These are phyloP conservation scores for Fusarium azukiicola DNA, from an alignment of 2,329 filamentous ascomycete genomes.

Conservation along the genomic window DNA sequence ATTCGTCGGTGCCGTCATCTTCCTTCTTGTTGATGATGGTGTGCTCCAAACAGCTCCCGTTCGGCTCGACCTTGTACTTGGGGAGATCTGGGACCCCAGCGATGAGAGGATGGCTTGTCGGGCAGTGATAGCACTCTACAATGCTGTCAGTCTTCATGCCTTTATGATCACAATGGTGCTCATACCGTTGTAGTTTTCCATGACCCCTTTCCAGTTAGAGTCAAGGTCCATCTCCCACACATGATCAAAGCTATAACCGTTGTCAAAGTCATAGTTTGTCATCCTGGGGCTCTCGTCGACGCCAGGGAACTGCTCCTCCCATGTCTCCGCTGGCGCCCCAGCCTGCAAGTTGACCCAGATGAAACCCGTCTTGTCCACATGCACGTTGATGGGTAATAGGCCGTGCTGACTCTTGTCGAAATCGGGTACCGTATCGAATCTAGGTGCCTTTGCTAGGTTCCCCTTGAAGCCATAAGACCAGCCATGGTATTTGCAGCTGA, in stretches of 20 bases:
- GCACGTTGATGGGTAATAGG: slow-evolving; percentile 74
- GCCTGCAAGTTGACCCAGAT: slow-evolving; percentile 78
- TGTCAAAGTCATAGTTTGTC: slow-evolving; percentile 67
- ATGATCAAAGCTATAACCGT: slow-evolving; percentile 72
- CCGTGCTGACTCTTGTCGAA: slow-evolving; percentile 78
- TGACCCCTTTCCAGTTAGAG: slow-evolving; percentile 79
- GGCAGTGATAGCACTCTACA: slow-evolving; percentile 79
- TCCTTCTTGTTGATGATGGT: slow-evolving; percentile 61
- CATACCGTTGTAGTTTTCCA: slow-evolving; percentile 80
- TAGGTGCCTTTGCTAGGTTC: slow-evolving; percentile 79
- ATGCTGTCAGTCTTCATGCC: slow-evolving; percentile 35
- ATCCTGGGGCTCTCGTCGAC: slow-evolving; percentile 69
- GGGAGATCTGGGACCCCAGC: slow-evolving; percentile 61
- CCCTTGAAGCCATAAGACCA: slow-evolving; percentile 81
- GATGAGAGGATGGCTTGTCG: slow-evolving; percentile 79
- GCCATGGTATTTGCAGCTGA: slow-evolving; percentile 81
- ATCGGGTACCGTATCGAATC: slow-evolving; percentile 75
- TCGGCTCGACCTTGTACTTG: slow-evolving; percentile 73
- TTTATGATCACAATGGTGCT: slow-evolving; percentile 59
- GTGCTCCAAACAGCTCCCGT: slow-evolving; percentile 71
- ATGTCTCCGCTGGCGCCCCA: slow-evolving; percentile 67
- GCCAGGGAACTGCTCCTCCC: slow-evolving; percentile 72
- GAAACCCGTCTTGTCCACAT: slow-evolving; percentile 75
- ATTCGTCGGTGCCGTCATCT: slow-evolving; percentile 27
- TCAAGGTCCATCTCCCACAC: slow-evolving; percentile 76